phyloP scores from a whole-genome alignment of 352 stramenopile genomes.

The Paralagenidium karlingii region DNA sequence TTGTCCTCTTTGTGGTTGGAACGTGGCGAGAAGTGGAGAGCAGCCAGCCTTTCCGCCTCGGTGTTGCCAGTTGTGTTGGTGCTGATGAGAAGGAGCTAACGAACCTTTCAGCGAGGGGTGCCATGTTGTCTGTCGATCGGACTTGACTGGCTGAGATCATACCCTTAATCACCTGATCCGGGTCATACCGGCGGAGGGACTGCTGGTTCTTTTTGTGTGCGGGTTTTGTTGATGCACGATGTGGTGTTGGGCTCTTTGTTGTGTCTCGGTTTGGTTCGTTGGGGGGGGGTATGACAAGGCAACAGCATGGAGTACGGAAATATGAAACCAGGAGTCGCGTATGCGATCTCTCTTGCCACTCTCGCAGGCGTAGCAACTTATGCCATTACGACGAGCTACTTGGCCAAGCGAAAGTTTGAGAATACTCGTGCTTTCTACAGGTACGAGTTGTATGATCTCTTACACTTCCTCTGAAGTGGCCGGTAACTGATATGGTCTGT shows the following conservation, averaged over 20 bases:
- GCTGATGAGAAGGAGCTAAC: no score
- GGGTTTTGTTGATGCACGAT: conserved; percentile 4
- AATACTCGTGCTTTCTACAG: conserved; percentile 27
- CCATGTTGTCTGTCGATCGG: conserved; percentile 28
- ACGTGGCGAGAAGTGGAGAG: no score
- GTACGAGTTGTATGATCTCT: conserved; percentile 9
- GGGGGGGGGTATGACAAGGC: not conserved
- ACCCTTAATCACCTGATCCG: conserved; percentile 59
- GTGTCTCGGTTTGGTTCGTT: not conserved
- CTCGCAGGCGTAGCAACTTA: conserved; percentile 45
- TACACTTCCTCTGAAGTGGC: not conserved
- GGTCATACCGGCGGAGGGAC: conserved; percentile 46
- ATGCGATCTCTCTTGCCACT: conserved; percentile 45
- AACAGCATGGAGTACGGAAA: no score
- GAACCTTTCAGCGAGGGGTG: conserved; percentile 53
- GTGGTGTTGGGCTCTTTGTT: no score
- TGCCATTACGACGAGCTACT: conserved; percentile 45
- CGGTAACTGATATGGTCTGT: no score
- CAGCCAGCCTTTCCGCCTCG: no score
- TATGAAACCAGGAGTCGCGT: conserved; percentile 27
- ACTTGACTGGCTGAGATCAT: conserved; percentile 37
- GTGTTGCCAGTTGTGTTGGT: no score
- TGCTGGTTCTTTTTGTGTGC: conserved; percentile 19
- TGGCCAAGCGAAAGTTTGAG: not conserved
- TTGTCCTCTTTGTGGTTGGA: no score